Evolutionary conservation across 257 asterid genomes (phyloP).

Genomic region (Lycium ferocissimum): DNA sequence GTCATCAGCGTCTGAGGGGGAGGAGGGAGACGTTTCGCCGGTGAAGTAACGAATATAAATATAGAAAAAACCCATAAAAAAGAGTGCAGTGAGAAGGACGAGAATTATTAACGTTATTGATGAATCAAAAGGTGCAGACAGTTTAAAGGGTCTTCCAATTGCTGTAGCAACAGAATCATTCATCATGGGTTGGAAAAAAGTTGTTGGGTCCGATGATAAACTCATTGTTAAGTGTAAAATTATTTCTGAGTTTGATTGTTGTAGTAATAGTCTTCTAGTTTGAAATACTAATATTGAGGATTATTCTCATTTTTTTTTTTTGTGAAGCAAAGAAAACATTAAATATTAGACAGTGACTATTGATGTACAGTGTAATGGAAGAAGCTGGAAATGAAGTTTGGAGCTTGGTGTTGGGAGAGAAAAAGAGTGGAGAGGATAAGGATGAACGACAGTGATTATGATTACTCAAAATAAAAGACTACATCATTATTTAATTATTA

Average conservation of each 20-base stretch:
- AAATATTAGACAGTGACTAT: too few species aligned
- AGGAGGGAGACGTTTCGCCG: not conserved
- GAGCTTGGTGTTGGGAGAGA: too few species aligned
- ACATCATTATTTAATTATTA: too few species aligned
- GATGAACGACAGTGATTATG: too few species aligned
- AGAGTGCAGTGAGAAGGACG: constrained; percentile 62
- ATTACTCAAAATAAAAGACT: too few species aligned
- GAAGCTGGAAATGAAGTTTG: too few species aligned
- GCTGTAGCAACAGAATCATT: constrained; percentile 2
- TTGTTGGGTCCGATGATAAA: not conserved
- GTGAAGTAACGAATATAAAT: constrained; percentile 69
- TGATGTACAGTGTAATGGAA: too few species aligned
- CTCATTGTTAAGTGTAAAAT: not conserved
- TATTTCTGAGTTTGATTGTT: not conserved
- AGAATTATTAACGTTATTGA: constrained; percentile 64
- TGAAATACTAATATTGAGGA: not conserved
- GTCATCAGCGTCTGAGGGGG: not conserved
- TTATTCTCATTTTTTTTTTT: not conserved
- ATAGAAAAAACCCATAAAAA: constrained; percentile 73
- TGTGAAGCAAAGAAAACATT: too few species aligned
- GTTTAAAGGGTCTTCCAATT: constrained; percentile 11
- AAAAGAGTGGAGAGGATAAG: too few species aligned
- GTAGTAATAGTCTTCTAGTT: not conserved
- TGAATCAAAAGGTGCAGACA: constrained; percentile 52
- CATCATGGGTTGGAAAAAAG: not conserved